Evolutionary conservation across 225 moss, liverwort and hornwort species (phyloP), one percentile per base, ranked within the genome.

Genomic region (Sphagnum contortum): DNA sequence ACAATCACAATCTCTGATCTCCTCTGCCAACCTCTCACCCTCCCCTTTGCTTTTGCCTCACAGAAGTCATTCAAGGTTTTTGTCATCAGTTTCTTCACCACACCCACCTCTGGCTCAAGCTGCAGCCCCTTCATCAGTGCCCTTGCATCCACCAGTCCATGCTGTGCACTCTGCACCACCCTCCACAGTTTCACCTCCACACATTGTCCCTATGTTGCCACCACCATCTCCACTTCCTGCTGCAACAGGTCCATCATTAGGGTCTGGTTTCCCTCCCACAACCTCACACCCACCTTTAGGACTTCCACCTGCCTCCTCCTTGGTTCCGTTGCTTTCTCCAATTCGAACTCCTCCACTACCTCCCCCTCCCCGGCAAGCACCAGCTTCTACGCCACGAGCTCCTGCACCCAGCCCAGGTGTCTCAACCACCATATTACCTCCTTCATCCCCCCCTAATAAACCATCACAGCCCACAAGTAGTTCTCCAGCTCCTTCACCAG

Each of bases 401-500:
- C 29, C 29, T 29, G 29, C 29, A 29, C 29, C 29, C 29, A 29
- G 29, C 29, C 29, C 29, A 1, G 29, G 1, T 29, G 29, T 29
- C 29, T 1, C 29, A 29, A 29, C 29, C 29, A 29, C 29, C 29
- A 29, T 29, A 29, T 1, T 29, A 29, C 29, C 29, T 29, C 29
- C 29, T 29, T 29, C 57, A 57, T 12, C 3, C 3, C 5, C 57
- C 3, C 14, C 57, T 14, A 29, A 29, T 29, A 29, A 29, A 14
- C 57, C 57, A 12, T 14, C 57, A 11, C 57, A 12, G 14, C n/a
- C 14, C 57, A 57, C 3, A 57, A 4, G 44, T 61, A 29, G 9
- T 14, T 46, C 62, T 14, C 62, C 62, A 45, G 49, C 64, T 49
- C 64, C 64, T 64, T 14, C 64, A 8, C 29, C 60, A 44, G 9